phyloP scores from a whole-genome alignment of 1,139 yeast species.

The Lodderomyces orthopsilosis region DNA sequence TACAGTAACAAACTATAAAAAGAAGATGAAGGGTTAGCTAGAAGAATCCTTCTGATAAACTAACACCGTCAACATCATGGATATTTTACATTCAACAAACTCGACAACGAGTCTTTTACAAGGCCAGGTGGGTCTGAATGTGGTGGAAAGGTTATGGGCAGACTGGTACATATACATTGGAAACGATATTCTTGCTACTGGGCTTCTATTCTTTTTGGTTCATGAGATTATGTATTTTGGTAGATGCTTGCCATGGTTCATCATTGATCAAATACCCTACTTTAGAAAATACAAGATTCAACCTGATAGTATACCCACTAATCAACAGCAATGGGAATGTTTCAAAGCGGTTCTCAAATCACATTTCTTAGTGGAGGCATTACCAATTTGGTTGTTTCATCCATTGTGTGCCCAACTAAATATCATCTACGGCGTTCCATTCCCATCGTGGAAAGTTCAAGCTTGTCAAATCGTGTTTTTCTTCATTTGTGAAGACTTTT shows the following conservation, averaged over 20 bases:
- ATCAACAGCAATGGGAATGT: constrained; percentile 88
- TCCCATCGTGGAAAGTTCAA: constrained; percentile 64
- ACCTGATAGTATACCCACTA: constrained; percentile 71
- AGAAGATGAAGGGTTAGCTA: neutral
- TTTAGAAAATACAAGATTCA: constrained; percentile 80
- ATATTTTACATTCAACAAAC: neutral
- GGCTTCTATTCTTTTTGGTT: constrained; percentile 65
- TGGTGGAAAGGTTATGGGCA: constrained; percentile 68
- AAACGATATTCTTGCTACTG: constrained; percentile 82
- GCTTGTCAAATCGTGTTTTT: constrained; percentile 65
- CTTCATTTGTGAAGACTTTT: constrained; percentile 83
- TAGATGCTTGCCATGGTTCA: constrained; percentile 80
- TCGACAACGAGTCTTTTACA: neutral
- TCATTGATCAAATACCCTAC: constrained; percentile 72
- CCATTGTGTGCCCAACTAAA: constrained; percentile 79
- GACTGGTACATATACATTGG: constrained; percentile 70
- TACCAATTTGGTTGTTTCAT: constrained; percentile 96
- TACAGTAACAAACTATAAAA: neutral
- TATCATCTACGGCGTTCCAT: constrained; percentile 75
- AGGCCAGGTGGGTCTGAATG: constrained; percentile 1
- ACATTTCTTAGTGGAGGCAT: constrained; percentile 87
- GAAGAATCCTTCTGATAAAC: no score
- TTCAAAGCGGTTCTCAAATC: constrained; percentile 77
- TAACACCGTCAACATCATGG: neutral
- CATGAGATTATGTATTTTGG: constrained; percentile 85